Conservation (phyloP, 202 grass and related monocot species). For the Brachypodium distachyon region DNA sequence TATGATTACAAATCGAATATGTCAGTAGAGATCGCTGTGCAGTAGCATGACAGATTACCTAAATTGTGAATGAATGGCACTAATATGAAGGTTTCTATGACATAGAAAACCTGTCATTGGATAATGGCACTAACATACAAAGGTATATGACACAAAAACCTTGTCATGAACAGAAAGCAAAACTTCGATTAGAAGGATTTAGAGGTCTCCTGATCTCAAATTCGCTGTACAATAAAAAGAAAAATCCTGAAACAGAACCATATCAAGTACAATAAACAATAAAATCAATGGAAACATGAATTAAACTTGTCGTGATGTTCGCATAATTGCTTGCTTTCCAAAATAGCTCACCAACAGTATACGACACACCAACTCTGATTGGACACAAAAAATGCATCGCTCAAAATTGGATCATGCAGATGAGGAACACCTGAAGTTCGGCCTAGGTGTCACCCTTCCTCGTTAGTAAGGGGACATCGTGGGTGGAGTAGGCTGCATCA, state of each 20-base stretch:
- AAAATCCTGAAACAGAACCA: conserved; percentile 58
- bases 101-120: conserved; percentile 18
- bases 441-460: neutral
- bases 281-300: neutral
- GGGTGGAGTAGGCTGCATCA: neutral
- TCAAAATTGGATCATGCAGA: neutral
- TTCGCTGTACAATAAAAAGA: conserved; percentile 77
- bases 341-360: too few relatives aligned
- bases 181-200: conserved; percentile 87
- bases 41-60: too few relatives aligned
- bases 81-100: neutral
- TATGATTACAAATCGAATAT: conserved; percentile 30
- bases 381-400: neutral
- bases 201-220: conserved; percentile 63
- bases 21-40: too few relatives aligned
- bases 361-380: too few relatives aligned
- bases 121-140: too few relatives aligned
- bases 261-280: conserved; percentile 24
- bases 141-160: too few relatives aligned
- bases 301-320: conserved; percentile 13
- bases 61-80: neutral
- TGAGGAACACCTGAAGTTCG: neutral
- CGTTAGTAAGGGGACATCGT: neutral
- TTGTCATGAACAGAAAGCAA: conserved; percentile 77
- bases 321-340: too few relatives aligned